phyloP scores from a whole-genome alignment of 2,329 filamentous ascomycete genomes.

The Sporothrix pseudoabietina region DNA sequence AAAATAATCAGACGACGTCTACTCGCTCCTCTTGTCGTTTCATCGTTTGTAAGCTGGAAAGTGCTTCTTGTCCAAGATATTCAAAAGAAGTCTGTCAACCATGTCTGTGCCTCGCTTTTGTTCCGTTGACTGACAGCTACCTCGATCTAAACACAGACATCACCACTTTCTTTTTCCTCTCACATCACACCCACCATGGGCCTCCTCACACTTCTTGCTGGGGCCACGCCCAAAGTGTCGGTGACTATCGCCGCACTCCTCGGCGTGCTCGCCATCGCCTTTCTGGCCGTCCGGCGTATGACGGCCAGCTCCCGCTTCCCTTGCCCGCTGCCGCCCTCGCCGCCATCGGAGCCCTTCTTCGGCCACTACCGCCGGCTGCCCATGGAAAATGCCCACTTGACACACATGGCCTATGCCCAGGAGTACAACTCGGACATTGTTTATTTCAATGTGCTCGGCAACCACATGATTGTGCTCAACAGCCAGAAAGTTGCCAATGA shows the following conservation, averaged over 20 bases:
- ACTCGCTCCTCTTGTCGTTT: neutral
- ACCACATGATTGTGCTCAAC: conserved; percentile 45
- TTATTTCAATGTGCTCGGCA: conserved; percentile 43
- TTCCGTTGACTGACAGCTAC: neutral
- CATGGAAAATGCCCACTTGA: conserved; percentile 7
- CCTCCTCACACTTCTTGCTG: neutral
- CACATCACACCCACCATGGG: neutral
- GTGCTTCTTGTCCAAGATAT: neutral
- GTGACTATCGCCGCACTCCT: neutral
- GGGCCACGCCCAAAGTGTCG: conserved; percentile 8
- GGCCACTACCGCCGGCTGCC: conserved; percentile 22
- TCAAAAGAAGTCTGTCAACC: conserved; percentile 10
- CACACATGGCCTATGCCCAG: conserved; percentile 31
- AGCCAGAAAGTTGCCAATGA: conserved; percentile 45
- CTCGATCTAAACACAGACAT: neutral
- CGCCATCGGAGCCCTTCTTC: conserved; percentile 7
- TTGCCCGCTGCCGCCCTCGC: conserved; percentile 17
- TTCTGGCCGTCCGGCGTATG: conserved; percentile 1
- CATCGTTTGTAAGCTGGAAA: too few species aligned
- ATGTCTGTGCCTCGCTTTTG: neutral
- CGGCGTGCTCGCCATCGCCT: neutral
- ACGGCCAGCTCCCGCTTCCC: conserved; percentile 1
- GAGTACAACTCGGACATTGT: conserved; percentile 39
- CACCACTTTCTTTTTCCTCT: neutral
- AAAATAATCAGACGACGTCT: neutral